These are phyloP conservation scores for Daucus carota DNA, from an alignment of 129 eudicot genomes.

Conservation along the genomic window DNA sequence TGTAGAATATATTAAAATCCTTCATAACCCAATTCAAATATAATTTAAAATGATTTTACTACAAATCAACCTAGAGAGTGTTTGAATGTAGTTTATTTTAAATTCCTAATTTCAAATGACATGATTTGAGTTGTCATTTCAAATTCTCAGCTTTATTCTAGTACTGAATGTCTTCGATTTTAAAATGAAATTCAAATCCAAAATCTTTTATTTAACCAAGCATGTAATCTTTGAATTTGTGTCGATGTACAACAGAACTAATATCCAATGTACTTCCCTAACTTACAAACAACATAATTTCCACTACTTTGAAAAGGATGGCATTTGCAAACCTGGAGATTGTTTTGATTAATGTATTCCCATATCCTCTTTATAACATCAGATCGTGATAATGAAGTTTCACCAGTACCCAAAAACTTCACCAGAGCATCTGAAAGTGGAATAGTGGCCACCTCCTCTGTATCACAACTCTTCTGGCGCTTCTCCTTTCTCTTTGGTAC, in stretches of 20 bases:
- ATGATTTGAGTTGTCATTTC: too few species aligned
- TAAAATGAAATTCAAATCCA: too few species aligned
- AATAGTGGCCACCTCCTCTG: slow-evolving; percentile 48
- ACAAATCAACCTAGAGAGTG: too few species aligned
- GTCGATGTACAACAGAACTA: background rate
- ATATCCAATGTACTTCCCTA: background rate
- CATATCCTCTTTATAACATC: slow-evolving; percentile 71
- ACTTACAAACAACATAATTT: background rate
- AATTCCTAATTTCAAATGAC: too few species aligned
- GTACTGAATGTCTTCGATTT: too few species aligned
- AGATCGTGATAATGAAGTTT: slow-evolving; percentile 59
- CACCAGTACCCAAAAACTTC: slow-evolving; percentile 87
- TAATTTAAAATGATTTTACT: background rate
- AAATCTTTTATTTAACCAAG: too few species aligned
- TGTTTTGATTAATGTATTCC: slow-evolving; percentile 73
- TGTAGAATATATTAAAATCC: background rate
- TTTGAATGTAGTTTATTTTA: too few species aligned
- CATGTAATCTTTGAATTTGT: too few species aligned
- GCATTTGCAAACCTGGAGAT: slow-evolving; percentile 61
- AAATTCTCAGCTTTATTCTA: too few species aligned
- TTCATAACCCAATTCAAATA: background rate
- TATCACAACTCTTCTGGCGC: slow-evolving; percentile 36
- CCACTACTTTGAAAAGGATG: background rate
- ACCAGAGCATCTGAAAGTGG: slow-evolving; percentile 73
- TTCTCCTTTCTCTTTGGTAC: slow-evolving; percentile 61